Evolutionary conservation across 352 stramenopile species (phyloP).

Genomic region (Globisporangium nunn): DNA sequence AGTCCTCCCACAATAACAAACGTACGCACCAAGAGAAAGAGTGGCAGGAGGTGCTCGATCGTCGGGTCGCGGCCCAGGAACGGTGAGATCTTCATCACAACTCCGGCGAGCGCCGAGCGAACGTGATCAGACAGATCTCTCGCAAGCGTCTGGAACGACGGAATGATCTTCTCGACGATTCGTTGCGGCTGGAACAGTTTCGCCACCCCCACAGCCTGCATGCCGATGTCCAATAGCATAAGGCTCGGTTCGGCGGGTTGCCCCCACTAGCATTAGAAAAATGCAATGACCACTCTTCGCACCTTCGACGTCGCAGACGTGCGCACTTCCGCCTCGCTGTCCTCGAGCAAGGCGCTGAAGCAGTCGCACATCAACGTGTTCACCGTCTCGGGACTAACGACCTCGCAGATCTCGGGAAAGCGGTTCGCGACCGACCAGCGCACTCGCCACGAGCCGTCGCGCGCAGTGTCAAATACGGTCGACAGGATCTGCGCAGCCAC

Average conservation of each 20-base stretch:
- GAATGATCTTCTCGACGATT: constrained; percentile 69
- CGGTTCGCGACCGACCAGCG: constrained; percentile 97
- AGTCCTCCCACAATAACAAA: neutral
- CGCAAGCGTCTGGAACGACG: constrained; percentile 90
- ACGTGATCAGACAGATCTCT: constrained; percentile 97
- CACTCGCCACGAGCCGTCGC: constrained; percentile 97
- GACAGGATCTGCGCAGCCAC: constrained; percentile 85
- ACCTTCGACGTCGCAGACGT: constrained; percentile 94
- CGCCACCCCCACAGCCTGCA: constrained; percentile 33
- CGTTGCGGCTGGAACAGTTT: constrained; percentile 51
- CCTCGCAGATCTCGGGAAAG: constrained; percentile 91
- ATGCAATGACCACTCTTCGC: neutral
- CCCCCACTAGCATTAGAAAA: neutral
- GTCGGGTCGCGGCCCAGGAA: constrained; percentile 90
- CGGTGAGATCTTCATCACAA: constrained; percentile 94
- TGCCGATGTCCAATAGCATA: neutral
- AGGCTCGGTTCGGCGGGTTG: neutral
- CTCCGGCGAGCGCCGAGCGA: constrained; percentile 90
- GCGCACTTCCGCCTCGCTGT: constrained; percentile 95
- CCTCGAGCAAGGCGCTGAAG: constrained; percentile 93
- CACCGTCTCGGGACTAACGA: constrained; percentile 66
- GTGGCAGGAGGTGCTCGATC: constrained; percentile 92
- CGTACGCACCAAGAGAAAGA: constrained; percentile 86
- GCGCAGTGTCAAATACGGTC: constrained; percentile 87
- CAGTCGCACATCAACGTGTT: constrained; percentile 72